Base-by-base conservation (phyloP, 176 grass and related monocot species). In the Hsuehochloa calcarea region DNA sequence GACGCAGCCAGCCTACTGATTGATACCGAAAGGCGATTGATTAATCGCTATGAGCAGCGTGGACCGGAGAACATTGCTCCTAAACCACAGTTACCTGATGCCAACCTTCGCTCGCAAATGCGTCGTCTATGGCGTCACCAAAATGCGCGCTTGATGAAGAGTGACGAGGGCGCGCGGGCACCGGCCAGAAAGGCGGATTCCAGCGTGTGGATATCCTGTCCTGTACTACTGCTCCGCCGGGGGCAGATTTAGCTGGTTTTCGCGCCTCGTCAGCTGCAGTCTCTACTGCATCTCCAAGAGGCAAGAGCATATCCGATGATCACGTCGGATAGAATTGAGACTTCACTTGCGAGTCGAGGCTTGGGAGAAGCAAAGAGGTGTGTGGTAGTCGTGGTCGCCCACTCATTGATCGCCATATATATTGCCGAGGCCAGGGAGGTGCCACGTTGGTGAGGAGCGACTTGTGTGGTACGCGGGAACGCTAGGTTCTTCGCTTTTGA, bases 261-360 rank as follows among this genome's bases (percentile, higher is more conserved):
- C n/a, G 56, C n/a, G 8, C 23, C 59, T 83, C 39, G 81, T 83
- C 68, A 12, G 81, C 68, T 25, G 56, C 56, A 1, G n/a, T 20
- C 22, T 63, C 45, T 39, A 3, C 66, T 31, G 80, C 79, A 20
- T 77, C 72, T 56, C 61, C 62, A 85, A 66, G 61, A 41, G 82
- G 22, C 71, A 55, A 49, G 70, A 20, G 82, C 71, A 84, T 56
- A 84, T 56, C 82, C n/a, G 44, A 17, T 10, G 80, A 45, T 22
- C 68, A 56, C 78, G 43, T 25, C 54, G 22, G 35, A n/a, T 60
- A 8, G 35, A 26, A 37, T 0, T 0, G 16, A 10, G 49, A 37
- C 72, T 62, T 17, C 5, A 1, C 8, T 40, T 17, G 15, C 1
- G 19, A 5, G 19, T 22, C 9, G 22, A 20, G 26, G 13, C 25